Evolutionary conservation across 768 basidiomycete species (phyloP), one percentile per base, ranked within the genome.

Genomic region (Serendipita sp.): DNA sequence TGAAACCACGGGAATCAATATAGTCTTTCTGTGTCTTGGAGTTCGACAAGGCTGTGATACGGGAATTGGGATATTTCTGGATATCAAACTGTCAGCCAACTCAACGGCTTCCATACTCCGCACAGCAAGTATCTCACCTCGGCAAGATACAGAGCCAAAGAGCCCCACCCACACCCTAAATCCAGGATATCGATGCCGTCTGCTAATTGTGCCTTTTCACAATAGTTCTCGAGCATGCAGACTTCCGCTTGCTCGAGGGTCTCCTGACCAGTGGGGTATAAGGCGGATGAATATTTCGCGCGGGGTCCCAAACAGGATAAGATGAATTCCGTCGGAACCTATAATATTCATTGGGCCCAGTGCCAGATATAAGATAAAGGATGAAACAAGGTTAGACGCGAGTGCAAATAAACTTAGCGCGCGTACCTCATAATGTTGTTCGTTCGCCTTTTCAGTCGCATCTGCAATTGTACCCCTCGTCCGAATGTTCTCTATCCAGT

Each of bases 141-240:
- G 0, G 85, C 85, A 3, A 87, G 76, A 70, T 81, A 86, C 13
- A 86, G 70, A 0, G 84, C 81, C 51, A 88, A 73, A 70, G 83
- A 85, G n/a, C 86, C 86, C 86, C 85, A 87, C 2, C 86, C 86
- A 71, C 86, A 88, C 3, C 86, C 86, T 3, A 88, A 74, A 71
- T 88, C 87, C 45, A 88, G 71, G 32, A 88, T 76, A 67, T 82
- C 81, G 60, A 80, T 76, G 0, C 84, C 86, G 67, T 86, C 83
- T 63, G 72, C 75, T 28, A 89, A 71, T 58, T 79, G 76, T 0
- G 85, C 85, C 68, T 85, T 86, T 64, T 77, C 72, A 70, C 85
- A 86, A 69, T 87, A 87, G 66, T 77, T 80, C 68, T 85, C 80
- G 16, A 88, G 71, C 80, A 87, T 88, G 34, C 81, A 73, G 3